These are phyloP conservation scores for Aureobasidium subglaciale DNA, from an alignment of 2,329 filamentous ascomycete species.

Conservation along the genomic window DNA sequence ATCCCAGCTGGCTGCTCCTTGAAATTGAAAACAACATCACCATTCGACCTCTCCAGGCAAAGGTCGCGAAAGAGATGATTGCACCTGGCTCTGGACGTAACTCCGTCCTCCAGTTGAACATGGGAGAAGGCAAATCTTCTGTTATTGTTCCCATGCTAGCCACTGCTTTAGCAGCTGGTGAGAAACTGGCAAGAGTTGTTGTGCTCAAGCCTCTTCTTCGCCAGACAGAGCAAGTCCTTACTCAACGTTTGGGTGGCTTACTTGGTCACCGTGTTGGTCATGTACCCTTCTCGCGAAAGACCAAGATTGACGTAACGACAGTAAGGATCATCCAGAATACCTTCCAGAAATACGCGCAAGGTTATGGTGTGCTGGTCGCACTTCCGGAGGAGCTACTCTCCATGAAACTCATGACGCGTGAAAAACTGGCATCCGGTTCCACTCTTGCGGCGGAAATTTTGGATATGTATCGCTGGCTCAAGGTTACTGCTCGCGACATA, in stretches of 20 bases:
- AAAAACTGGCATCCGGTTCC: conserved; percentile 46
- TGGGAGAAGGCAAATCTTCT: conserved; percentile 65
- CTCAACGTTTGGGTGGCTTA: conserved; percentile 49
- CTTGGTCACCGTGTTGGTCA: conserved; percentile 48
- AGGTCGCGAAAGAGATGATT: conserved; percentile 54
- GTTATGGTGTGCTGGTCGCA: conserved; percentile 49
- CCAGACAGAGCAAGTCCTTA: conserved; percentile 52
- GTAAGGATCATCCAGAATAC: conserved; percentile 32
- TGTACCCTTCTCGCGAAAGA: conserved; percentile 52
- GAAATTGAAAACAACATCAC: conserved; percentile 58
- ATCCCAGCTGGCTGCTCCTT: conserved; percentile 56
- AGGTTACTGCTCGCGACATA: conserved; percentile 48
- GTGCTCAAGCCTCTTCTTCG: conserved; percentile 51
- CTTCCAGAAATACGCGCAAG: conserved; percentile 36
- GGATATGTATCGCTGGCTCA: conserved; percentile 44
- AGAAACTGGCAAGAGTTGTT: conserved; percentile 45
- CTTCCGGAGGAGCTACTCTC: conserved; percentile 60
- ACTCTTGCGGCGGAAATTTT: conserved; percentile 44
- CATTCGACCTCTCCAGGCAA: conserved; percentile 53
- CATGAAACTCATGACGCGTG: conserved; percentile 55
- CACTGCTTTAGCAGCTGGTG: conserved; percentile 33
- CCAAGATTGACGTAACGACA: conserved; percentile 27
- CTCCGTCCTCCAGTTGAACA: conserved; percentile 58
- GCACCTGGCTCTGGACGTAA: conserved; percentile 21
- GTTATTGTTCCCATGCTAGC: conserved; percentile 62